These are phyloP conservation scores for Botryotinia convoluta DNA, from an alignment of 2,329 filamentous ascomycete genomes.

Conservation along the genomic window DNA sequence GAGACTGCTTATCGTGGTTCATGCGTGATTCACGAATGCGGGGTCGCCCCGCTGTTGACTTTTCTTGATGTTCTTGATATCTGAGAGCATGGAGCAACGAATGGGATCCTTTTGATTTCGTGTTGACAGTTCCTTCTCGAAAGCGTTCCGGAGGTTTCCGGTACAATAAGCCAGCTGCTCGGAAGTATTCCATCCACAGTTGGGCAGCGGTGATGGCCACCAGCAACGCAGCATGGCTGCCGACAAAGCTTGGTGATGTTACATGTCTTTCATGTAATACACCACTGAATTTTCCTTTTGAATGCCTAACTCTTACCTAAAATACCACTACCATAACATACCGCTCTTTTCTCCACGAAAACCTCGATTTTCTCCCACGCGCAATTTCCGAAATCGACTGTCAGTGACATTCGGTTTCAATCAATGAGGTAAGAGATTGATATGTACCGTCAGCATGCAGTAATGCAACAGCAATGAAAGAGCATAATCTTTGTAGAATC, in stretches of 20 bases:
- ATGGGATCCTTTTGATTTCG: neutral
- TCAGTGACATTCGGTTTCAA: constrained; percentile 1
- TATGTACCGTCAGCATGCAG: constrained; percentile 10
- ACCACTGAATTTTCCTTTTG: neutral
- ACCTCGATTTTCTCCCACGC: neutral
- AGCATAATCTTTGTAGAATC: neutral
- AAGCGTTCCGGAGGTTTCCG: neutral
- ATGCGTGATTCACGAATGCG: constrained; percentile 10
- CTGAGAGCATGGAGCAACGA: neutral
- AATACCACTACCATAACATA: neutral
- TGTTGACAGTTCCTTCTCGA: neutral
- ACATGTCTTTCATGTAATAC: constrained; percentile 1
- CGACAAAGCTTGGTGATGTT: neutral
- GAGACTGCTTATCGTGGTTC: constrained; percentile 12
- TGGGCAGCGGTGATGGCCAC: neutral
- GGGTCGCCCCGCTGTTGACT: constrained; percentile 4
- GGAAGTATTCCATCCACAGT: neutral
- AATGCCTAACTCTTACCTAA: neutral
- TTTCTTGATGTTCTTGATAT: neutral
- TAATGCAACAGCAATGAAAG: neutral
- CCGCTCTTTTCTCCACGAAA: constrained; percentile 8
- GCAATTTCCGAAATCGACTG: constrained; percentile 6
- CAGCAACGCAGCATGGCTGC: neutral
- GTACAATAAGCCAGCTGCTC: neutral
- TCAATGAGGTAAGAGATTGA: constrained; percentile 16